A percentile compares a stretch with the other conserved stretches of the same genome.
Conservation (phyloP, 768 basidiomycete species). For the Lactarius hatsudake region DNA sequence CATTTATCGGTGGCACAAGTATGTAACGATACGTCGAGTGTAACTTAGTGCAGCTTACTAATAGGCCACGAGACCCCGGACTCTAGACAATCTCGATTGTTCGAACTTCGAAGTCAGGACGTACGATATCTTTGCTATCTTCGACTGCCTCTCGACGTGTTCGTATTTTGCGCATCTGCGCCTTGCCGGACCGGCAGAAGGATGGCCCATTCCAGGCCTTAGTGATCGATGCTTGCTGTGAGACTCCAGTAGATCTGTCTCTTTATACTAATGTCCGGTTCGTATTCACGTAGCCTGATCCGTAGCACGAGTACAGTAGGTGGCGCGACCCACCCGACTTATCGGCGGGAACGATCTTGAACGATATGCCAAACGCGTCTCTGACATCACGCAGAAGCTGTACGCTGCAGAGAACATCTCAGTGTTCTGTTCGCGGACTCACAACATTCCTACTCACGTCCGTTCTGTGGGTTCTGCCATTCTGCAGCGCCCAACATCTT, state of each 20-base stretch:
- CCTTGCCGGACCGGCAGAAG: neutral
- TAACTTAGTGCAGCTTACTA: neutral
- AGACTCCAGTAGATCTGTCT: neutral
- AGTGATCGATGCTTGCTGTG: neutral
- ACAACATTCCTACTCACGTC: conserved; percentile 45
- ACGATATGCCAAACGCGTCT: conserved; percentile 83
- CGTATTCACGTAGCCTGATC: conserved; percentile 87
- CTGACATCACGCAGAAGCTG: conserved; percentile 86
- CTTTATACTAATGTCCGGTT: conserved; percentile 71
- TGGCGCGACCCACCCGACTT: conserved; percentile 50
- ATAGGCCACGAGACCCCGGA: neutral
- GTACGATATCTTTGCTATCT: neutral
- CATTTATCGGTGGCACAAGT: conserved; percentile 56
- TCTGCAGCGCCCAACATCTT: conserved; percentile 88
- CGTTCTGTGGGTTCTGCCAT: conserved; percentile 81
- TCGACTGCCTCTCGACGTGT: neutral
- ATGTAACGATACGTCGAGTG: conserved; percentile 6
- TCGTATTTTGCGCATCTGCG: neutral
- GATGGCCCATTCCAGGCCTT: neutral
- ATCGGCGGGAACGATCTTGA: conserved; percentile 78
- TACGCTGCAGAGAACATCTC: conserved; percentile 50
- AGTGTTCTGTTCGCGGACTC: conserved; percentile 16
- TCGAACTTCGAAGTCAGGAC: neutral
- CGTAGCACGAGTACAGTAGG: conserved; percentile 85
- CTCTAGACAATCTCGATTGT: neutral